phyloP scores from a whole-genome alignment of 2,329 filamentous ascomycete genomes.

The Fusarium nematophilum region DNA sequence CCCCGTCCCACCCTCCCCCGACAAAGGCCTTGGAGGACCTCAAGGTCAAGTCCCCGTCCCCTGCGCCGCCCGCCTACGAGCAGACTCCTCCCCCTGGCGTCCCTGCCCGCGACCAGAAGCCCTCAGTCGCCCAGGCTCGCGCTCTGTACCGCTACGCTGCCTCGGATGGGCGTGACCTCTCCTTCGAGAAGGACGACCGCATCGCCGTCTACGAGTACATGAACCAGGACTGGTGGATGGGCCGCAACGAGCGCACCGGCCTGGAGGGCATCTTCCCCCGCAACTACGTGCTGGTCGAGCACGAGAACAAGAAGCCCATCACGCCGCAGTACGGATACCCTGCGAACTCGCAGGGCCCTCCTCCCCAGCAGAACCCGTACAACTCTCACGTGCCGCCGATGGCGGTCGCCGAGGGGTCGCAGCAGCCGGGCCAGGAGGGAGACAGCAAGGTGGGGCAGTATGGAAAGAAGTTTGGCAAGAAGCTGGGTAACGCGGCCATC shows the following conservation, averaged over 20 bases:
- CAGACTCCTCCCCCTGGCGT: slow-evolving; percentile 58
- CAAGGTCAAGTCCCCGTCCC: slow-evolving; percentile 48
- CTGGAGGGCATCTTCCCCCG: slow-evolving; percentile 95
- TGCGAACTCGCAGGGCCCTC: slow-evolving; percentile 54
- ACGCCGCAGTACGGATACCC: slow-evolving; percentile 54
- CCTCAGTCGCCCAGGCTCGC: slow-evolving; percentile 77
- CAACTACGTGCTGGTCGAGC: slow-evolving; percentile 83
- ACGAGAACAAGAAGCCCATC: slow-evolving; percentile 62
- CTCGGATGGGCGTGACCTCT: slow-evolving; percentile 82
- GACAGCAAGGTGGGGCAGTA: slow-evolving; percentile 75
- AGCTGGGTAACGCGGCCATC: slow-evolving; percentile 82
- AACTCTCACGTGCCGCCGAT: slow-evolving; percentile 79
- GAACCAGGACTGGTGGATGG: slow-evolving; percentile 98
- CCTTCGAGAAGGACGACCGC: slow-evolving; percentile 82
- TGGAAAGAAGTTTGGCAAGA: slow-evolving; percentile 97
- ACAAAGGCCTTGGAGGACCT: slow-evolving; percentile 58
- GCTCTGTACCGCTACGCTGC: slow-evolving; percentile 88
- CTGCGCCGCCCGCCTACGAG: slow-evolving; percentile 64
- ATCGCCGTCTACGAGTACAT: slow-evolving; percentile 89
- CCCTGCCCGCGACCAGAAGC: slow-evolving; percentile 59
- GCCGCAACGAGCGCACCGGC: slow-evolving; percentile 83
- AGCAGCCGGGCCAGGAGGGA: slow-evolving; percentile 55
- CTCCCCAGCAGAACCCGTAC: slow-evolving; percentile 69
- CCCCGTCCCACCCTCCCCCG: slow-evolving; percentile 46
- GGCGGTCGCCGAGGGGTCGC: slow-evolving; percentile 72